Evolutionary conservation across 2,329 filamentous ascomycete species (phyloP).

Genomic region (Claviceps fusiformis): DNA sequence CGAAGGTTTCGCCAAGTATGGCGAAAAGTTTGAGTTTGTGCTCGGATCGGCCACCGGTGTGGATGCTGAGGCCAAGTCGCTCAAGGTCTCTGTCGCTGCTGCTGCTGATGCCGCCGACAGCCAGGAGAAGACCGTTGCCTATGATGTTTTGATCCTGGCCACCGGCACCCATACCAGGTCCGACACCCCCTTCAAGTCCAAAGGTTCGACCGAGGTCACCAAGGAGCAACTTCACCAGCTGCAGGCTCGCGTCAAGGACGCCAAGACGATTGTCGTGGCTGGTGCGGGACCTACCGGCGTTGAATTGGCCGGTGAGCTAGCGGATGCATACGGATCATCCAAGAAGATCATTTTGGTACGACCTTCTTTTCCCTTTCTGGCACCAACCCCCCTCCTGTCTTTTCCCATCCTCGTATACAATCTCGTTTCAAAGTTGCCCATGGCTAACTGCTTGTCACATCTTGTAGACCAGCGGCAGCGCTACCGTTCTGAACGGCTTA

Average conservation of each 20-base stretch:
- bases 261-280: slow-evolving; percentile 22
- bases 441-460: neutral
- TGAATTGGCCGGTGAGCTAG: slow-evolving; percentile 24
- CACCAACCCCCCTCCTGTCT: neutral
- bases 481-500: neutral
- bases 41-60: slow-evolving; percentile 30
- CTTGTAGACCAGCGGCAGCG: neutral
- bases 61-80: slow-evolving; percentile 19
- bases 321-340: slow-evolving; percentile 12
- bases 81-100: slow-evolving; percentile 22
- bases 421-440: neutral
- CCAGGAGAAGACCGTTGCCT: neutral
- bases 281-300: slow-evolving; percentile 25
- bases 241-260: slow-evolving; percentile 10
- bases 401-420: neutral
- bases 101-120: neutral
- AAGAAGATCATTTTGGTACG: slow-evolving; percentile 5
- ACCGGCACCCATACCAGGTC: slow-evolving; percentile 34
- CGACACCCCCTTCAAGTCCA: slow-evolving; percentile 32
- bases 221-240: slow-evolving; percentile 20
- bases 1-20: slow-evolving; percentile 21
- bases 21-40: slow-evolving; percentile 31
- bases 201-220: slow-evolving; percentile 30
- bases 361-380: neutral
- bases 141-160: slow-evolving; percentile 37